Evolutionary conservation across 371 early-diverging fungal species (phyloP).

Genomic region (Rhizopus delemar): DNA sequence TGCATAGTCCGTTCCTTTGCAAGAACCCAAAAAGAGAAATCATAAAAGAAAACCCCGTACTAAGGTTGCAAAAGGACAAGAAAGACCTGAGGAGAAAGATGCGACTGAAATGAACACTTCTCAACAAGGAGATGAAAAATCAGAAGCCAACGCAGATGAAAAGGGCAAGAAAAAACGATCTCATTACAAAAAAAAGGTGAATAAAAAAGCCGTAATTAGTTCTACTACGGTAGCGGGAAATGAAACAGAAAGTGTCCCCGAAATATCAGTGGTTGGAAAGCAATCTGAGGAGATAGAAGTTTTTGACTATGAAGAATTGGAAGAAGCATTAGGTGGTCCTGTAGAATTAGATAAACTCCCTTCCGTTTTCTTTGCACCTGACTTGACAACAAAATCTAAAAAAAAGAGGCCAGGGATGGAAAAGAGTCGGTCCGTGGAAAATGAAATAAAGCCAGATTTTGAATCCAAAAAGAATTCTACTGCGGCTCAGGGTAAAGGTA

Average conservation of each 20-base stretch:
- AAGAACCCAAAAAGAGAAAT: not conserved
- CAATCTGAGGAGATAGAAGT: not conserved
- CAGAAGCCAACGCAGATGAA: not conserved
- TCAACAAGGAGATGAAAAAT: not conserved
- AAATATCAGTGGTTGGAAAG: not conserved
- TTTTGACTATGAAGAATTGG: not conserved
- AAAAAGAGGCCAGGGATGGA: not conserved
- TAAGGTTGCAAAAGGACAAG: not conserved
- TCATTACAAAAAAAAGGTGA: not conserved
- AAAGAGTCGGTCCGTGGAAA: not conserved
- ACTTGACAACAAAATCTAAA: not conserved
- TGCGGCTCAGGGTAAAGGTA: not conserved
- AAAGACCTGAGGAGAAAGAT: not conserved
- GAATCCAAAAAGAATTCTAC: not conserved
- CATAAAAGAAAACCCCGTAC: not conserved
- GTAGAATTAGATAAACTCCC: not conserved
- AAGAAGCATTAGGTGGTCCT: not conserved
- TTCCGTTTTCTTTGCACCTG: not conserved
- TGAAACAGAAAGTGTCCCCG: not conserved
- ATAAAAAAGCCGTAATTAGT: not conserved
- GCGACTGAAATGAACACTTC: not conserved
- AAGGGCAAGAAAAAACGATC: not conserved
- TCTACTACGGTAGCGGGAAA: not conserved
- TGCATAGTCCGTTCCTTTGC: not conserved
- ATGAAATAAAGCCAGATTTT: not conserved